Evolutionary conservation across 805 yeast genomes (phyloP).

Genomic region (Zygotorulaspora danielsina): DNA sequence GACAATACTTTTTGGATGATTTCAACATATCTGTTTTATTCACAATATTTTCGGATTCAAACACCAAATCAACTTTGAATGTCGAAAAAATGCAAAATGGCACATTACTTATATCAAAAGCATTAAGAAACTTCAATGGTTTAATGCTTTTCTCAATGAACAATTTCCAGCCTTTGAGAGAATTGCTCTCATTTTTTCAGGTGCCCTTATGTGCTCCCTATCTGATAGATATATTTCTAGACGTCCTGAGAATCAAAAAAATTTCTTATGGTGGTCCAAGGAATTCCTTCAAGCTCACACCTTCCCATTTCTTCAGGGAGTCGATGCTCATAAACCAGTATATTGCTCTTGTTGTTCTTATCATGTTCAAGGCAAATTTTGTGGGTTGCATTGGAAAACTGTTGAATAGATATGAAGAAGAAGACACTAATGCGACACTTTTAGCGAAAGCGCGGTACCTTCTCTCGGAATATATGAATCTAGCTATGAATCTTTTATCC

Average conservation of each 20-base stretch:
- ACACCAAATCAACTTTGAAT: constrained; percentile 44
- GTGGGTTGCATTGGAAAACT: constrained; percentile 41
- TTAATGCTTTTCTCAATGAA: constrained; percentile 57
- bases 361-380: constrained; percentile 55
- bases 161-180: constrained; percentile 50
- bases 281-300: constrained; percentile 16
- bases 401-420: constrained; percentile 11
- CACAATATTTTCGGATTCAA: constrained; percentile 67
- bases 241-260: constrained; percentile 56
- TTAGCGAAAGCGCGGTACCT: constrained; percentile 59
- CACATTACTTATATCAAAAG: constrained; percentile 53
- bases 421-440: constrained; percentile 43
- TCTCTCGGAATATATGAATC: constrained; percentile 54
- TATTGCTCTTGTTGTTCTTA: constrained; percentile 53
- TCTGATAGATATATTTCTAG: constrained; percentile 67
- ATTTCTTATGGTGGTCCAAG: constrained; percentile 42
- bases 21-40: constrained; percentile 58
- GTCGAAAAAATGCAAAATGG: constrained; percentile 55
- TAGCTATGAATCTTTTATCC: constrained; percentile 56
- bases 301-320: constrained; percentile 41
- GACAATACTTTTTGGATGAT: constrained; percentile 45
- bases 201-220: constrained; percentile 54
- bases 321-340: constrained; percentile 54
- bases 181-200: constrained; percentile 61
- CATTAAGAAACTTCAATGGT: constrained; percentile 76